phyloP scores from a whole-genome alignment of 192 early-diverging fungal genomes.

The Allomyces javanicus region DNA sequence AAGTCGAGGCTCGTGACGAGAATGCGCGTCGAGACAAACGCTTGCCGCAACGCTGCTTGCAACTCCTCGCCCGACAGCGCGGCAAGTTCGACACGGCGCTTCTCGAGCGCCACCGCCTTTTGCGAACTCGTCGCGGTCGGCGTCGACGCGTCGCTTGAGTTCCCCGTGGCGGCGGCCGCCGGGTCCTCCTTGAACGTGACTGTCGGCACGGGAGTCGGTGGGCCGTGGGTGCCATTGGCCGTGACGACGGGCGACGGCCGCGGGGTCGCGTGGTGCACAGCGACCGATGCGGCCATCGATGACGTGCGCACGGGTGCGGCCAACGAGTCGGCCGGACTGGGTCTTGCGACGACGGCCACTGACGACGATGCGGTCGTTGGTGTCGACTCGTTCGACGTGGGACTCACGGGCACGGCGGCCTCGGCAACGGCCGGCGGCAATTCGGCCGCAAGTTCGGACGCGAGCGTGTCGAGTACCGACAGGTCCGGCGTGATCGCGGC shows the following conservation, averaged over 20 bases:
- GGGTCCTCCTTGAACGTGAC: too few relatives aligned
- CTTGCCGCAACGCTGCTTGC: not conserved
- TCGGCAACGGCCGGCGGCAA: too few relatives aligned
- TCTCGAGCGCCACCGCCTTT: too few relatives aligned
- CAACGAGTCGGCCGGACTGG: not conserved
- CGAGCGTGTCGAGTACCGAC: too few relatives aligned
- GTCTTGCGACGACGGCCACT: not conserved
- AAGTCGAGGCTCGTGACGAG: constrained; percentile 38
- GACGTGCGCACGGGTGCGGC: not conserved
- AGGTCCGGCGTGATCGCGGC: not conserved
- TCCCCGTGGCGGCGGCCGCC: too few relatives aligned
- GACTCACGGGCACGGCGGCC: not conserved
- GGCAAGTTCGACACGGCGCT: not conserved
- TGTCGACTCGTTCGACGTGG: constrained; percentile 4
- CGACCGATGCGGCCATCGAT: not conserved
- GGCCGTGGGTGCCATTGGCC: too few relatives aligned
- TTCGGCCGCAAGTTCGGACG: too few relatives aligned
- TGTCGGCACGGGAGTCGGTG: too few relatives aligned
- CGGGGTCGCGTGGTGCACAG: not conserved
- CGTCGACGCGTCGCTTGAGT: too few relatives aligned
- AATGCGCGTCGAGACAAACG: not conserved
- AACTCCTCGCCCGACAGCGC: not conserved
- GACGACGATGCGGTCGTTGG: constrained; percentile 11
- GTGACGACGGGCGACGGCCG: too few relatives aligned
- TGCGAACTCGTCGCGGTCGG: too few relatives aligned